These are phyloP conservation scores for Glonium stellatum DNA, from an alignment of 495 filamentous ascomycete genomes.

Conservation along the genomic window DNA sequence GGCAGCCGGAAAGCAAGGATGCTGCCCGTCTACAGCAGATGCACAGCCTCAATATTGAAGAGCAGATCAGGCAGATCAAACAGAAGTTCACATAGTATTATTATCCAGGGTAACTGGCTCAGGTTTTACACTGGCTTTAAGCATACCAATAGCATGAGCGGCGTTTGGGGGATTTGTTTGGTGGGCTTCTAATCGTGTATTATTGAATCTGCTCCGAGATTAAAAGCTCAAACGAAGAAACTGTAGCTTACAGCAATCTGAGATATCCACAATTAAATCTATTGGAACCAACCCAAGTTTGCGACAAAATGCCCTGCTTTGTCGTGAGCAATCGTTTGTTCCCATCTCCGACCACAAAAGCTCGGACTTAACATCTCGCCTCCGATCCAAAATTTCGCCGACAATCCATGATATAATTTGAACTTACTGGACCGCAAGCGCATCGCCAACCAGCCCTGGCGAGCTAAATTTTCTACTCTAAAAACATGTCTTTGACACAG, in stretches of 20 bases:
- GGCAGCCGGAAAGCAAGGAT: constrained; percentile 53
- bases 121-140: background rate
- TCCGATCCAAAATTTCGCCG: background rate
- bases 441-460: background rate
- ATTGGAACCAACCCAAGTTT: too few species aligned
- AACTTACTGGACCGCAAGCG: background rate
- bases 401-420: background rate
- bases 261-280: too few species aligned
- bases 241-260: too few species aligned
- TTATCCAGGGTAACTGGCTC: background rate
- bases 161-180: background rate
- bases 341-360: background rate
- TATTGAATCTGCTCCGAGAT: background rate
- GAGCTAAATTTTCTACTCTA: background rate
- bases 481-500: constrained; percentile 21
- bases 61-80: constrained; percentile 63
- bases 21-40: constrained; percentile 50
- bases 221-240: too few species aligned
- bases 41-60: constrained; percentile 60
- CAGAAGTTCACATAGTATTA: constrained; percentile 44
- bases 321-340: too few species aligned
- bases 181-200: background rate
- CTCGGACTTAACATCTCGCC: background rate
- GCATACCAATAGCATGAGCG: constrained; percentile 2
- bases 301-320: too few species aligned